Base-by-base conservation (phyloP, 1,284 basidiomycete genomes). In the Sanghuangporus weigelae region DNA sequence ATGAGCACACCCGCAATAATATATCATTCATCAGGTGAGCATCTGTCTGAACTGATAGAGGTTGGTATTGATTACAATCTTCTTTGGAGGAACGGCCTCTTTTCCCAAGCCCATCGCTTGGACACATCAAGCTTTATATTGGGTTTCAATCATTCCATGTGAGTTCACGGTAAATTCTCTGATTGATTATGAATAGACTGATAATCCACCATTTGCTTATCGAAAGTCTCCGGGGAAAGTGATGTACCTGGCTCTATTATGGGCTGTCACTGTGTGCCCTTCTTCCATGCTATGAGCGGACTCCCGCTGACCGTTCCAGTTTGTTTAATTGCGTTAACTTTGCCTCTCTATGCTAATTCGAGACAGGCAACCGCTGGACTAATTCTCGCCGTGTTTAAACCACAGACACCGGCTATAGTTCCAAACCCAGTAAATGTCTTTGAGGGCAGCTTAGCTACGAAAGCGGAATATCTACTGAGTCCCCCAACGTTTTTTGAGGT, bases 201-300 rank as follows among this genome's bases (percentile, higher is more conserved):
- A 40, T 59, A 26, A 23, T 19, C 56, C 16, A 54, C 38, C 8
- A 31, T 16, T 51, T 46, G 19, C 26, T 7, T n/a, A 3, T 26
- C 26, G 35, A 21, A 42, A 63, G 65, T 26, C 19, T 58, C 14
- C 55, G 64, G 61, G 1, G 60, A 63, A 10, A 36, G 36, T 3
- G 64, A 67, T 23, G 35, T 66, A 10, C 44, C 60, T 5, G 60
- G 63, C n/a, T 44, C 51, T 6, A 57, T 61, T 19, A 40, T 66
- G 10, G 60, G 38, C 1, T 51, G 39, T 31, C 67, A 68, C 51
- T 53, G 60, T 14, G 36, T 62, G 7, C 63, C 65, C 12, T 60
- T 68, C 62, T 68, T 64, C 50, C 67, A 68, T 39, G 63, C 40
- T 5, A 57, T 68, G 58, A 65, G 65, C 7, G 38, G 62, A 1